Conservation (phyloP, 306 rosid species). For the Medicago lupulina region DNA sequence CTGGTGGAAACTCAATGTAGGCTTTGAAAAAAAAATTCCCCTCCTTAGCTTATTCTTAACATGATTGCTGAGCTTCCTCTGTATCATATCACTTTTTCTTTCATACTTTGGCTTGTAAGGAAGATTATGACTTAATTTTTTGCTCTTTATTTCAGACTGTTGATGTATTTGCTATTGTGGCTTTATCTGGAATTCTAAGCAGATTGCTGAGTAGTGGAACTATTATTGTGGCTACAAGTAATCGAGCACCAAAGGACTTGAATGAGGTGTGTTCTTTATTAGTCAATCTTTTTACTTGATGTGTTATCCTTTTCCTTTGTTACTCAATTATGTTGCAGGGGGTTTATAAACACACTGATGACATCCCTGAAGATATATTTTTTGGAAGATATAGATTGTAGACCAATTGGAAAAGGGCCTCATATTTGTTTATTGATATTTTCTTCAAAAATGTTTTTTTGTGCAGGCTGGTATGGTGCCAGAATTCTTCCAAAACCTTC, state of each 20-base stretch:
- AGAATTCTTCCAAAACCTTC: constrained; percentile 74
- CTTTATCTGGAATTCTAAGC: constrained; percentile 97
- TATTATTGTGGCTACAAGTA: constrained; percentile 94
- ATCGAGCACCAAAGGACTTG: constrained; percentile 88
- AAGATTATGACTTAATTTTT: constrained; percentile 45
- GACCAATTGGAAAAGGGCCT: constrained; percentile 26
- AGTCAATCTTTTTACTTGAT: constrained; percentile 6
- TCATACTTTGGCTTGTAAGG: constrained; percentile 22
- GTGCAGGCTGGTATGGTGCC: constrained; percentile 89
- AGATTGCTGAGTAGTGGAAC: constrained; percentile 91
- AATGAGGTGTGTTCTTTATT: constrained; percentile 66
- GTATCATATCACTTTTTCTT: constrained; percentile 9
- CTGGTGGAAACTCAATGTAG: constrained; percentile 26
- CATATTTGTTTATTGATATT: background rate
- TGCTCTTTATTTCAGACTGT: constrained; percentile 84
- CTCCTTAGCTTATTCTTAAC: constrained; percentile 24
- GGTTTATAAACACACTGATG: constrained; percentile 19
- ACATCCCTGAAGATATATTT: constrained; percentile 34
- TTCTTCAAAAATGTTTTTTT: constrained; percentile 22
- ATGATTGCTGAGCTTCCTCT: constrained; percentile 27
- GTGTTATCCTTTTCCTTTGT: constrained; percentile 16
- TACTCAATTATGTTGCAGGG: constrained; percentile 2
- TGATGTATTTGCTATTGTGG: constrained; percentile 99
- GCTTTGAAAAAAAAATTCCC: constrained; percentile 33
- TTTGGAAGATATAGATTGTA: constrained; percentile 31